Base-by-base conservation (phyloP, 768 basidiomycete species). In the Hydnomerulius pinastri region DNA sequence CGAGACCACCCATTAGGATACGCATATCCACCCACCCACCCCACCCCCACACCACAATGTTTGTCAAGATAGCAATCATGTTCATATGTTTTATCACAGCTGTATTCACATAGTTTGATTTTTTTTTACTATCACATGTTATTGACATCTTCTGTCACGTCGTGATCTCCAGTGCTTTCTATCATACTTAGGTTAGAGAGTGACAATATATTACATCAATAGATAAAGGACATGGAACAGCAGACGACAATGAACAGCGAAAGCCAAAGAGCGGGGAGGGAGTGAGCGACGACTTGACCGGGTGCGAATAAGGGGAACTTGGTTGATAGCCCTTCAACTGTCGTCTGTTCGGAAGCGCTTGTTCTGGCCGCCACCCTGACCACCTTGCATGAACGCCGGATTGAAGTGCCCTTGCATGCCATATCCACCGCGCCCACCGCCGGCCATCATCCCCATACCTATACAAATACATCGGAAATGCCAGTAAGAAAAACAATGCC, bases 361-460 rank as follows among this genome's bases (percentile, higher is more conserved):
- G 56, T 79, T 74, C 25, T 74, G 75, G 33, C 71, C 69, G 18
- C 73, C 76, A 12, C 71, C 73, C 48, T 73, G 69, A 9, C 64
- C 66, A 29, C 70, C 72, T 61, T 76, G 78, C 74, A 85, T 81
- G 64, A 90, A 89, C 18, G 85, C 83, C 3, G 87, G 86, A 64
- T 88, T 88, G 73, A 86, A 83, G 70, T 89, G 85, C 13, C 86
- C 85, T 60, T 76, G 76, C 55, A 69, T 73, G 53, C 71, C 75
- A 64, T 75, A 77, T 38, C 77, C 77, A 43, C 80, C 77, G 46
- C 79, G 67, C 45, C 75, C 76, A 21, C 70, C 77, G 41, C 68
- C 64, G 47, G 71, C 67, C 73, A 80, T 75, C 74, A 77, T 78
- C 61, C 79, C 80, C 75, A 77, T 77, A 66, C 74, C 75, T 76